Evolutionary conservation across 192 early-diverging fungal genomes (phyloP), one percentile per base, ranked within the genome.

Genomic region (Podila clonocystis): DNA sequence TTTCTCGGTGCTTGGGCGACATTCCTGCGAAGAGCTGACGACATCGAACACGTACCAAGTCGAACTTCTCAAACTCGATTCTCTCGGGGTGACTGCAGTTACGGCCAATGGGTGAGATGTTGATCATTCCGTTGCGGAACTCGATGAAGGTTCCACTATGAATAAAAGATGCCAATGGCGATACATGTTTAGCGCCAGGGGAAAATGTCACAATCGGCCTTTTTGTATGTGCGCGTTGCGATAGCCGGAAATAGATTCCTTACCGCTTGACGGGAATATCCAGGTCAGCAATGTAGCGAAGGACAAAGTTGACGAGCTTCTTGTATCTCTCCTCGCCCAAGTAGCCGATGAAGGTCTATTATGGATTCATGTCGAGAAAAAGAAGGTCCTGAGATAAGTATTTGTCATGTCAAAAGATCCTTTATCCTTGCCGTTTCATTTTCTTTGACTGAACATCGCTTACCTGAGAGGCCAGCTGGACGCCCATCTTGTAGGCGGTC

Each of bases 71-170:
- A 80, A 95, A 99, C 68, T 95, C 94, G 76, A 92, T 91, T 74
- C 98, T 92, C 84, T 99, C 97, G 28, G 75, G 84, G n/a, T 84
- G 93, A 86, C 83, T 85, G 92, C 96, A 97, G 87, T 96, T 96
- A 69, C 98, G 93, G 63, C 97, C 98, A 62, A 98, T 95, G 57
- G 97, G 97, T 34, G 97, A 97, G 29, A 98, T 90, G 86, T 99
- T 99, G 86, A 99, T 93, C 97, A 99, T 98, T 67, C 98, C 98
- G 82, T 95, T 95, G 73, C 98, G 93, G 91, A 99, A 99, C 86
- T 99, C 98, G 78, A 99, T 75, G 84, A 98, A 98, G 0, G 97
- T 98, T 57, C 98, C 98, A 77, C 94, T 95, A 68, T 58, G 41
- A 1, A 69, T 9, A 41, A 38, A 15, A 26, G 24, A 36, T 36